phyloP scores from a whole-genome alignment of 371 early-diverging fungal species.

The Mortierella sp. region DNA sequence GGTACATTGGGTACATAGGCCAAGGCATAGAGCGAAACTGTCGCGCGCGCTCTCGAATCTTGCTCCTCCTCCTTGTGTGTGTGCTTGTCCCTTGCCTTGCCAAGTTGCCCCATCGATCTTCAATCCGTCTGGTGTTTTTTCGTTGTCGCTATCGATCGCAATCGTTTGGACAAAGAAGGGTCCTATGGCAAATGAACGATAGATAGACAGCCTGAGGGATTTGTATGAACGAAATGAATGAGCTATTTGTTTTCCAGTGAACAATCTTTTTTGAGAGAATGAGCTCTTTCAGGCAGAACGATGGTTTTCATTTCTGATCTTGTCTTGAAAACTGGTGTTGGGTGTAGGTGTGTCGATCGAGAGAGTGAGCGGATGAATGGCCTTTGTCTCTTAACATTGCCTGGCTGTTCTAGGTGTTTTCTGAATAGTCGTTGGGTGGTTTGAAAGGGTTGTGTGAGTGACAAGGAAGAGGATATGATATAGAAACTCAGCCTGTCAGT shows the following conservation, averaged over 20 bases:
- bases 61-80: neutral
- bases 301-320: too few species aligned
- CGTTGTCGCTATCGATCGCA: neutral
- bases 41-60: neutral
- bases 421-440: neutral
- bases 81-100: neutral
- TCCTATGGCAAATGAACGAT: constrained; percentile 9
- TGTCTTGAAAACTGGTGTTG: neutral
- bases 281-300: too few species aligned
- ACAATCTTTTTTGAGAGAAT: too few species aligned
- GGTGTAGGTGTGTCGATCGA: neutral
- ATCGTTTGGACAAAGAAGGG: neutral
- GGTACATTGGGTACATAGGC: neutral
- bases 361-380: neutral
- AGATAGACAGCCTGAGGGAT: neutral
- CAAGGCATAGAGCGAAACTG: neutral
- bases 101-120: neutral
- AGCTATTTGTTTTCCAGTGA: constrained; percentile 6
- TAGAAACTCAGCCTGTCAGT: neutral
- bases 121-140: neutral
- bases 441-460: neutral
- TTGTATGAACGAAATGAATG: neutral
- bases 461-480: neutral
- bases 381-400: too few species aligned
- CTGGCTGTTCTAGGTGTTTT: neutral